Evolutionary conservation across 495 filamentous ascomycete species (phyloP).

Genomic region (Hypoxylon intermedium): DNA sequence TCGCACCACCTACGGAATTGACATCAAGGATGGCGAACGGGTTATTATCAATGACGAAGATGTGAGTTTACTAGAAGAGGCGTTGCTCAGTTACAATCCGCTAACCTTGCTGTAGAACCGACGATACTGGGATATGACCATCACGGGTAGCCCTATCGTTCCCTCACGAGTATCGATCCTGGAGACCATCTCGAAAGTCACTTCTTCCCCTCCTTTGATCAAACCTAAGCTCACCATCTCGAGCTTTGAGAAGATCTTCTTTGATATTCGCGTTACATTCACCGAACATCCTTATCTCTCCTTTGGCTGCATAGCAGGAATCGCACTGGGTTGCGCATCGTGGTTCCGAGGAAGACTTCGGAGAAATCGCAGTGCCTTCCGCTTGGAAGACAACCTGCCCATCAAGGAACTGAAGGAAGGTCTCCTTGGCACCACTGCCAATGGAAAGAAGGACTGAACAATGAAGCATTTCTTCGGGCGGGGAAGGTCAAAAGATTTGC

Average conservation of each 20-base stretch:
- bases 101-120: conserved; percentile 67
- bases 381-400: conserved; percentile 75
- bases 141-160: conserved; percentile 84
- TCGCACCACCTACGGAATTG: conserved; percentile 88
- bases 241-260: conserved; percentile 77
- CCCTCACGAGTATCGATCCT: conserved; percentile 93
- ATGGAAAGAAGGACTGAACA: conserved; percentile 81
- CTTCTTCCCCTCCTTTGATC: conserved; percentile 76
- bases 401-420: conserved; percentile 58
- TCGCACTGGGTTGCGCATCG: conserved; percentile 56
- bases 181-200: conserved; percentile 84
- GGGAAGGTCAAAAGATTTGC: conserved; percentile 20
- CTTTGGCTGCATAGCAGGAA: conserved; percentile 64
- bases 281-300: conserved; percentile 75
- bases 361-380: conserved; percentile 71
- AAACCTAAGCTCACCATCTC: conserved; percentile 86
- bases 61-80: conserved; percentile 61
- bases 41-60: conserved; percentile 98
- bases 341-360: conserved; percentile 65
- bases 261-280: conserved; percentile 72
- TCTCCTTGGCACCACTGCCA: conserved; percentile 61
- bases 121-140: conserved; percentile 92
- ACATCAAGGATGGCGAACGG: conserved; percentile 81
- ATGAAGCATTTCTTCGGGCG: conserved; percentile 11
- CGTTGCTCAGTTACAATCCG: not conserved